phyloP scores from a whole-genome alignment of 108 stramenopile genomes.

The Licmophora abbreviata region DNA sequence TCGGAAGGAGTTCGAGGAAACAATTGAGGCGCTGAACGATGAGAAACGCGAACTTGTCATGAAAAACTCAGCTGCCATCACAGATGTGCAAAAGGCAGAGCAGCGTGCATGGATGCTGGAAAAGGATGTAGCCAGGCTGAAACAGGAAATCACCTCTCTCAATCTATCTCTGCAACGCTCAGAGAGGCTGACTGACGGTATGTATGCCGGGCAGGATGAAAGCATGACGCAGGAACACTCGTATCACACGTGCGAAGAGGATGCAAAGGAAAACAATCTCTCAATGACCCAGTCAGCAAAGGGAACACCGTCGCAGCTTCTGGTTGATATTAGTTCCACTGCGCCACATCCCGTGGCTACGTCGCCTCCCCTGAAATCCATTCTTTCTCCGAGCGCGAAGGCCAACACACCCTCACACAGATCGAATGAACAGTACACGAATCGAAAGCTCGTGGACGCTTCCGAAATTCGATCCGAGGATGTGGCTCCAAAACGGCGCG shows the following conservation, averaged over 20 bases:
- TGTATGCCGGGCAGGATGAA: background rate
- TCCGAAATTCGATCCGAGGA: background rate
- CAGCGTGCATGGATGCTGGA: conserved; percentile 64
- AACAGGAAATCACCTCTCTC: conserved; percentile 50
- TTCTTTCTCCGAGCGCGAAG: background rate
- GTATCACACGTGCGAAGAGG: background rate
- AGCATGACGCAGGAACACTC: conserved; percentile 2
- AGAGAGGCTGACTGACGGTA: conserved; percentile 6
- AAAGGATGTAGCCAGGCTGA: conserved; percentile 51
- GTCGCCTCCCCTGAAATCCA: background rate
- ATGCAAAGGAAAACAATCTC: background rate
- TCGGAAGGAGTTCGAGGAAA: conserved; percentile 70
- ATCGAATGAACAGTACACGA: background rate
- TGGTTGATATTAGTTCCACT: background rate
- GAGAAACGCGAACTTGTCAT: conserved; percentile 80
- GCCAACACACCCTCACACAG: background rate
- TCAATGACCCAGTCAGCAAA: background rate
- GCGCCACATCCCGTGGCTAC: background rate
- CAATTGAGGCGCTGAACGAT: conserved; percentile 49
- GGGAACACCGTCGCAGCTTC: background rate
- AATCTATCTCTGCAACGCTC: conserved; percentile 53
- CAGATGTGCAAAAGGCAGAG: conserved; percentile 69
- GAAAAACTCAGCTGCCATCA: conserved; percentile 65
- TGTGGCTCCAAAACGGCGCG: background rate
- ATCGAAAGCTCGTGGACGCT: conserved; percentile 1